Conservation (phyloP, 441 rosid genomes). For the Euphorbia schlechtendalii region DNA sequence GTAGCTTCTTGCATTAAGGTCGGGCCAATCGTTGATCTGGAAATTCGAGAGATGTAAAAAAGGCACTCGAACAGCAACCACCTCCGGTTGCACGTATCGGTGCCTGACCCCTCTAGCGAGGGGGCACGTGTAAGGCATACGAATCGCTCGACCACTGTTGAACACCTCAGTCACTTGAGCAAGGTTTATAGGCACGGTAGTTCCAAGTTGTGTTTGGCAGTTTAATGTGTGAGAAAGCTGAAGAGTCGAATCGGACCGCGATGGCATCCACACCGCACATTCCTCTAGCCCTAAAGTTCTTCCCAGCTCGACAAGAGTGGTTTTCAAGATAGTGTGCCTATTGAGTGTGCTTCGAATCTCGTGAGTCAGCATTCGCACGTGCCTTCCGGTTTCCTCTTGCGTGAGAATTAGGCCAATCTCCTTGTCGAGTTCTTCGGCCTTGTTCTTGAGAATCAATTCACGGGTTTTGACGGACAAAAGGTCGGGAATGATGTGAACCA, state of each 20-base stretch:
- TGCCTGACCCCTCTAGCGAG: constrained; percentile 71
- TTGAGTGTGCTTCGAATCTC: constrained; percentile 90
- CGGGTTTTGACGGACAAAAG: constrained; percentile 72
- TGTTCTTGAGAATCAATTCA: constrained; percentile 68
- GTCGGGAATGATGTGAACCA: constrained; percentile 91
- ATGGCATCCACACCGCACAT: constrained; percentile 97
- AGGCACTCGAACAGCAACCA: constrained; percentile 92
- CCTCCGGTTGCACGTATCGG: constrained; percentile 57
- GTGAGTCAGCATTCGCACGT: constrained; percentile 93
- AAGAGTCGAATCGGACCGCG: constrained; percentile 48
- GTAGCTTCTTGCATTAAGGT: constrained; percentile 63
- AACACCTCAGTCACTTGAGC: constrained; percentile 59
- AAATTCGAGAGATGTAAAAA: constrained; percentile 73
- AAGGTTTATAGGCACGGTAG: constrained; percentile 49
- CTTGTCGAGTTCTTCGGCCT: constrained; percentile 75
- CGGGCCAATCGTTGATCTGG: constrained; percentile 82
- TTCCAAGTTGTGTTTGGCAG: constrained; percentile 55
- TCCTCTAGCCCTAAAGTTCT: constrained; percentile 76
- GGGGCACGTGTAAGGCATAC: constrained; percentile 62
- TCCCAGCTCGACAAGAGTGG: constrained; percentile 88
- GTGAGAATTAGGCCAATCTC: constrained; percentile 91
- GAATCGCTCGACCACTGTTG: constrained; percentile 53
- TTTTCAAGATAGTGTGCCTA: constrained; percentile 67
- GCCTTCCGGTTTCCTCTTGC: constrained; percentile 94
- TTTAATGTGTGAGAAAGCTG: constrained; percentile 71